Evolutionary conservation across 495 filamentous ascomycete species (phyloP).

Genomic region (Aspergillus steynii): DNA sequence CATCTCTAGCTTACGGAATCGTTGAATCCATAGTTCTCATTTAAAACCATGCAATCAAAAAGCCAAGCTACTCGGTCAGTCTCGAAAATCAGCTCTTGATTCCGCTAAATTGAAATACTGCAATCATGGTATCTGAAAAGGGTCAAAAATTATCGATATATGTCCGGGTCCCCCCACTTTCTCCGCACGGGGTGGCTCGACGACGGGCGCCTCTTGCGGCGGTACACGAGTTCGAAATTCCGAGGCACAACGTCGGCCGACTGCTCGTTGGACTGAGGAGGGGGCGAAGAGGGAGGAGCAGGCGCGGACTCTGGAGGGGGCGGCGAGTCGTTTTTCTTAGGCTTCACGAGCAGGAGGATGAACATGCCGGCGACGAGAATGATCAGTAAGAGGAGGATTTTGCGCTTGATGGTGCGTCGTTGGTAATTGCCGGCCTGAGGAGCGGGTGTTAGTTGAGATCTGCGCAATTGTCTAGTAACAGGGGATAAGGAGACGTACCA

Average conservation of each 20-base stretch:
- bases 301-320: conserved; percentile 23
- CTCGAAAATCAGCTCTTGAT: not conserved
- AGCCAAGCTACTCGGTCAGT: not conserved
- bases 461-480: not conserved
- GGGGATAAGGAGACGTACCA: conserved; percentile 50
- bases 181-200: conserved; percentile 30
- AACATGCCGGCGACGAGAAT: conserved; percentile 82
- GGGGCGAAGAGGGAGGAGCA: conserved; percentile 10
- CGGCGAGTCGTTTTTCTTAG: conserved; percentile 54
- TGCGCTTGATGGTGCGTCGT: conserved; percentile 82
- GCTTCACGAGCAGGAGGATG: conserved; percentile 83
- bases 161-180: conserved; percentile 44
- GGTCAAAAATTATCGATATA: conserved; percentile 32
- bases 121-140: conserved; percentile 19
- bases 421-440: conserved; percentile 78
- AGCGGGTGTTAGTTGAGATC: not conserved
- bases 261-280: conserved; percentile 15
- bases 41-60: not conserved
- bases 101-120: conserved; percentile 12
- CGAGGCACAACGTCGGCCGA: conserved; percentile 11
- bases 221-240: conserved; percentile 17
- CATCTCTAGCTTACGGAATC: too few relatives aligned
- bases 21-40: too few relatives aligned
- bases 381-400: conserved; percentile 83
- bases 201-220: conserved; percentile 24